Evolutionary conservation across 2,329 filamentous ascomycete species (phyloP).

Genomic region (Plenodomus biglobosus): DNA sequence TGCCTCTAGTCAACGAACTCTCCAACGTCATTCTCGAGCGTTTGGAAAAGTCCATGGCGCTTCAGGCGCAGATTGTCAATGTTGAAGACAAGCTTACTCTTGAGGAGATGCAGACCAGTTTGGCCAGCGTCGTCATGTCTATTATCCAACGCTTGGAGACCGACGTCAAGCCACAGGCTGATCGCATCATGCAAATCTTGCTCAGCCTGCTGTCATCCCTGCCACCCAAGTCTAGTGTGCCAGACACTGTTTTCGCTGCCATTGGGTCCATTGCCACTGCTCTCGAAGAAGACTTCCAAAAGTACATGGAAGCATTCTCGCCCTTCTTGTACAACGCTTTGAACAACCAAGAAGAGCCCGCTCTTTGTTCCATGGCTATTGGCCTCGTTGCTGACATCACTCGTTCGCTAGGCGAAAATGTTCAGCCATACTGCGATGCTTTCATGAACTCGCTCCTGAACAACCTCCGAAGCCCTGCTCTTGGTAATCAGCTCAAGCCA

Average conservation of each 20-base stretch:
- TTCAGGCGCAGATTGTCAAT: conserved; percentile 92
- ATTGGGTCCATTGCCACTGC: conserved; percentile 90
- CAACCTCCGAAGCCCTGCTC: conserved; percentile 83
- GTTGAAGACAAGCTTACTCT: conserved; percentile 95
- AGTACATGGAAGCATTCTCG: conserved; percentile 96
- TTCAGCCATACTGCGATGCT: conserved; percentile 91
- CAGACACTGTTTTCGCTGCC: conserved; percentile 88
- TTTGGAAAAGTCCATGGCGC: conserved; percentile 82
- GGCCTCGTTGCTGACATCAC: conserved; percentile 96
- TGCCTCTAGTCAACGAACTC: conserved; percentile 76
- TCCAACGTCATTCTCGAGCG: conserved; percentile 89
- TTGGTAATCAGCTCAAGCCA: conserved; percentile 96
- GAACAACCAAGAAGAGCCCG: conserved; percentile 91
- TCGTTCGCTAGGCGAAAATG: conserved; percentile 82
- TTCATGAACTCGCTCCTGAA: conserved; percentile 98
- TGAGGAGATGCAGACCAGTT: conserved; percentile 96
- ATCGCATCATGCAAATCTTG: conserved; percentile 89
- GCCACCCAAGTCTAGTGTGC: conserved; percentile 85
- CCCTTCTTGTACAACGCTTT: conserved; percentile 93
- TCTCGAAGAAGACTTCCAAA: conserved; percentile 87
- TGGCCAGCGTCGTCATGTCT: conserved; percentile 86
- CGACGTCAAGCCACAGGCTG: conserved; percentile 85
- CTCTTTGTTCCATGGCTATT: conserved; percentile 94
- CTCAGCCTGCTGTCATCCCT: conserved; percentile 78
- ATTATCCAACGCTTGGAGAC: conserved; percentile 90